Evolutionary conservation across 2,329 filamentous ascomycete species (phyloP), one percentile per base, ranked within the genome.

Genomic region (Didymosphaeria variabile): DNA sequence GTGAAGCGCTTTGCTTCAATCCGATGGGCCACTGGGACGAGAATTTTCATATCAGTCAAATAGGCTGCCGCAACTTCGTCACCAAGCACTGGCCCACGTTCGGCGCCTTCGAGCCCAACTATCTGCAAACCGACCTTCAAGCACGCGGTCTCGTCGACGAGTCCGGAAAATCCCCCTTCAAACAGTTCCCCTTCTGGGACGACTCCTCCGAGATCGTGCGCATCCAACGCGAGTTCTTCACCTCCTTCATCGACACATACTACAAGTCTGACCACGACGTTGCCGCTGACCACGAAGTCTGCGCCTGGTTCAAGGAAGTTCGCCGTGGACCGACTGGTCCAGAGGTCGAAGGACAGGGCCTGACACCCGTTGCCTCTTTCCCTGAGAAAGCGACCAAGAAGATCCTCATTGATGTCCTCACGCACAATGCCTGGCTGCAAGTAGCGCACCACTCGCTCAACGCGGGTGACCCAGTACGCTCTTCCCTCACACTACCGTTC

Each of bases 381-480:
- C 57, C 51, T 1, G 10, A 26, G 3, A 34, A 40, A 29, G 21
- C 21, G 6, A 44, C 21, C n/a, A 55, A 59, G 19, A 19, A 55
- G 34, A 10, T 36, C 2, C 57, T 59, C 26, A 21, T 59, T 9
- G 44, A 59, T 26, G 44, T 55, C 21, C 57, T 59, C 17, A 55
- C 51, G 17, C 51, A 59, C 42, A 55, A 50, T 36, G 57, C 51
- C 2, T 59, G 57, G 50, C 32, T 59, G 1, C 50, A 59, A 29
- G 51, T 59, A 29, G 57, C 57, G 15, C 57, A 59, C 23, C 57
- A 55, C 44, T 50, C 42, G 17, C 50, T 59, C 34, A 59, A 59
- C 34, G 57, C 51, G 13, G 57, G 51, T 15, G 57, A 55, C 26
- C 57, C 57, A 7, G 57, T 59, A 2, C 50, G 57, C 45, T 49